These are phyloP conservation scores for Vararia minispora DNA, from an alignment of 768 basidiomycete species.

Conservation along the genomic window DNA sequence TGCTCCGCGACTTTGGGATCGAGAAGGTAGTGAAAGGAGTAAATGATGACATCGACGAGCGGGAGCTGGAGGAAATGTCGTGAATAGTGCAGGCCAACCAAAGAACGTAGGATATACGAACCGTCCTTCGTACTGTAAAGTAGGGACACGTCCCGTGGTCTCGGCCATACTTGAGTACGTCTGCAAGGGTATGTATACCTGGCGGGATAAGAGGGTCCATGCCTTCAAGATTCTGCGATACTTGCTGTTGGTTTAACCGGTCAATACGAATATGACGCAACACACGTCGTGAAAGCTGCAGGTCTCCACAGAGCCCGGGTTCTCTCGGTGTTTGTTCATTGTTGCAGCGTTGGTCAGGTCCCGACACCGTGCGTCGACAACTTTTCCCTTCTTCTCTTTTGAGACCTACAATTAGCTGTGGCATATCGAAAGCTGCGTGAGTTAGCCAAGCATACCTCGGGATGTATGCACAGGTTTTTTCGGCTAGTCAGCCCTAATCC, in stretches of 20 bases:
- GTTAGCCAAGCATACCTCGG: slow-evolving; percentile 48
- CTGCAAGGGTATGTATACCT: slow-evolving; percentile 91
- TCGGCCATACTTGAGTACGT: slow-evolving; percentile 80
- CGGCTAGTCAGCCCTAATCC: slow-evolving; percentile 91
- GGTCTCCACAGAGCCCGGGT: slow-evolving; percentile 85
- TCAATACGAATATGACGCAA: slow-evolving; percentile 4
- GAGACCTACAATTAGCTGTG: slow-evolving; percentile 50
- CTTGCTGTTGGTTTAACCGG: neutral
- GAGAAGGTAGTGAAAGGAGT: slow-evolving; percentile 96
- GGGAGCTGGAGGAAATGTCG: slow-evolving; percentile 53
- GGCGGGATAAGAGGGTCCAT: slow-evolving; percentile 73
- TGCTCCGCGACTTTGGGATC: slow-evolving; percentile 99
- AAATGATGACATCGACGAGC: slow-evolving; percentile 93
- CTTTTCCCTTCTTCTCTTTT: slow-evolving; percentile 96
- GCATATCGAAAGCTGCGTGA: neutral
- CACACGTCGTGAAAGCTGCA: slow-evolving; percentile 94
- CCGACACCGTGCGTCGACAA: slow-evolving; percentile 93
- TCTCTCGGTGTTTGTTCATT: slow-evolving; percentile 71
- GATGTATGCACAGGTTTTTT: slow-evolving; percentile 94
- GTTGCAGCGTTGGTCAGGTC: slow-evolving; percentile 82
- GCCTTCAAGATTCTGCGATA: slow-evolving; percentile 68
- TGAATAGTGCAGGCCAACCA: neutral
- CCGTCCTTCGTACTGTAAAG: slow-evolving; percentile 94
- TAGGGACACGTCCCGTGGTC: slow-evolving; percentile 88
- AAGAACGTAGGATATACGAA: slow-evolving; percentile 23